Evolutionary conservation across 2,329 filamentous ascomycete species (phyloP).

Genomic region (Diaporthe australafricana): DNA sequence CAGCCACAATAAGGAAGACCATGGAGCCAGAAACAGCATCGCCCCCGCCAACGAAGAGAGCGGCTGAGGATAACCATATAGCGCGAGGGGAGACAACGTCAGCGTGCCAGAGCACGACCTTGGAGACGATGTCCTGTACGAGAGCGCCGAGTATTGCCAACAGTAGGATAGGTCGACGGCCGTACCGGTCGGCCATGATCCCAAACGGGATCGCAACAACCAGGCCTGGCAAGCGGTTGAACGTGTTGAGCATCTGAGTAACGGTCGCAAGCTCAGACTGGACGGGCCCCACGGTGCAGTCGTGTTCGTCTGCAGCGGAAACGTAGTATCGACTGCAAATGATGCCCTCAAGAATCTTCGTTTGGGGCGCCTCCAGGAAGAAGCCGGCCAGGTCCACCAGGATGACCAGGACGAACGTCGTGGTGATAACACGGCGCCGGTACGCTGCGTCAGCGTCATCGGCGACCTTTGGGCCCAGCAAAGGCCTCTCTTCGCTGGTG

Average conservation of each 20-base stretch:
- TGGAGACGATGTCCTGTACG: conserved; percentile 16
- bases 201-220: conserved; percentile 11
- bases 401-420: conserved; percentile 14
- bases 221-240: conserved; percentile 22
- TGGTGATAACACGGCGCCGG: conserved; percentile 16
- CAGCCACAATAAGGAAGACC: conserved; percentile 4
- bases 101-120: conserved; percentile 13
- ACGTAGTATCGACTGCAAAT: conserved; percentile 13
- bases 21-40: conserved; percentile 17
- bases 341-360: conserved; percentile 6
- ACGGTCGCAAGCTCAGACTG: conserved; percentile 27
- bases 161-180: conserved; percentile 8
- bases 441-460: neutral
- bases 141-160: conserved; percentile 20
- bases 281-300: neutral
- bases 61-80: conserved; percentile 13
- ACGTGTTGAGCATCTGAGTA: conserved; percentile 23
- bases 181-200: conserved; percentile 17
- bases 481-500: neutral
- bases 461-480: neutral
- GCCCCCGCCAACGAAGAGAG: neutral
- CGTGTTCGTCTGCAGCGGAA: neutral
- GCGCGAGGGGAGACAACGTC: neutral
- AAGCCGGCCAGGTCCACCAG: conserved; percentile 16
- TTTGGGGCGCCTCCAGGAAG: conserved; percentile 18